Percentiles rank a stretch among this genome's conserved stretches.
Conservation (phyloP, 2,329 filamentous ascomycete genomes). For the Ciborinia camelliae region DNA sequence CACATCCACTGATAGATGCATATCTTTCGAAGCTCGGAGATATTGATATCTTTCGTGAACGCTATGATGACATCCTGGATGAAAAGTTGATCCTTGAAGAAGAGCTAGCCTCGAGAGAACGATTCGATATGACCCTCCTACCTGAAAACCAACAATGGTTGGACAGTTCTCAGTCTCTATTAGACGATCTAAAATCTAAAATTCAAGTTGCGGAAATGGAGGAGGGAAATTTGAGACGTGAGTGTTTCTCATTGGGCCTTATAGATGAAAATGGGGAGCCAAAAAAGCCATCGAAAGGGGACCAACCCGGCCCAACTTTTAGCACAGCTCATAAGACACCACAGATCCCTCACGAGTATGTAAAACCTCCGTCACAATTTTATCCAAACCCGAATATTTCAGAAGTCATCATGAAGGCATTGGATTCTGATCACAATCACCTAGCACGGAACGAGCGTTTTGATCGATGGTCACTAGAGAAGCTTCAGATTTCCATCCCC, state of each 20-base stretch:
- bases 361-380: conserved; percentile 26
- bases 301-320: conserved; percentile 7
- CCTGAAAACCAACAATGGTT: conserved; percentile 27
- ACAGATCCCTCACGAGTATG: conserved; percentile 21
- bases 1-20: conserved; percentile 23
- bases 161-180: conserved; percentile 18
- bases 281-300: conserved; percentile 19
- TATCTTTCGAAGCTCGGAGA: conserved; percentile 25
- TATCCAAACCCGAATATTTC: conserved; percentile 7
- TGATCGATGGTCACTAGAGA: conserved; percentile 29
- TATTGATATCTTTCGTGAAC: conserved; percentile 27
- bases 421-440: conserved; percentile 5
- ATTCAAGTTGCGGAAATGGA: conserved; percentile 20
- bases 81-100: conserved; percentile 23
- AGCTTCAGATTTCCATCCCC: conserved; percentile 25
- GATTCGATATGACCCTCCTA: conserved; percentile 16
- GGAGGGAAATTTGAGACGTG: conserved; percentile 14
- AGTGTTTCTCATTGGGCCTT: conserved; percentile 25
- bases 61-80: conserved; percentile 21
- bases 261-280: conserved; percentile 30
- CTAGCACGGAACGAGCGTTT: conserved; percentile 20
- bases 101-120: conserved; percentile 13
- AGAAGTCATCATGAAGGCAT: neutral
- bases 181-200: conserved; percentile 17
- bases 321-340: conserved; percentile 12